Base-by-base conservation (phyloP, 1,284 basidiomycete species). In the Apiotrichum akiyoshidainum region DNA sequence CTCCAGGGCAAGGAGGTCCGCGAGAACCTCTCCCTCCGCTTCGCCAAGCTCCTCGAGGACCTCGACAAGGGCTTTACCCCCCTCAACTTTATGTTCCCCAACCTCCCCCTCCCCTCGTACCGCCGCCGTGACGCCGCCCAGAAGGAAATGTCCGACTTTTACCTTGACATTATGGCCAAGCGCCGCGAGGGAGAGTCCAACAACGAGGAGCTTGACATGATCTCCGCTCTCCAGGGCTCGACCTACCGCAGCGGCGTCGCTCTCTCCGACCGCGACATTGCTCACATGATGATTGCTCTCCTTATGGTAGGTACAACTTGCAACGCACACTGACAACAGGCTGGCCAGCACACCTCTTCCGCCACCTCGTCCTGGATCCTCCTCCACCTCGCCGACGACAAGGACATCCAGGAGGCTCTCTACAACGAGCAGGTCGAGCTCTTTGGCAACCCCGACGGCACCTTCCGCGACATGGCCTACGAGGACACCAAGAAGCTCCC, bases 281-380 rank as follows among this genome's bases (percentile, higher is more conserved):
- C 96, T 0, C 63, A 65, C 63, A 65, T 65, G 57, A 61, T 65
- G 60, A 94, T 93, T 67, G 91, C 92, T 21, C 83, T 94, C 48
- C 85, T 95, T 64, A 94, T 95, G 92, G n/a, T n/a, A n/a, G n/a
- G n/a, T n/a, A n/a, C n/a, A n/a, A n/a, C n/a, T n/a, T n/a, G n/a
- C n/a, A n/a, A n/a, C n/a, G n/a, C n/a, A n/a, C n/a, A n/a, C n/a
- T n/a, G n/a, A n/a, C n/a, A n/a, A n/a, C n/a, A n/a, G n/a, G 95
- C 95, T 42, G 96, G 96, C 31, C 96, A 99, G 79, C 96, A 99
- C 80, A 99, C 96, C 0, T 91, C 88, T 67, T 94, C 92, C 19
- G 89, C 95, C 0, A 90, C 92, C 12, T 86, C 86, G 26, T 87
- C 91, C 6, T 99, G 96, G 96, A 78, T 88, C n/a, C 81, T 99